Evolutionary conservation across 495 filamentous ascomycete species (phyloP).

Genomic region (Penicillium verhagenii): DNA sequence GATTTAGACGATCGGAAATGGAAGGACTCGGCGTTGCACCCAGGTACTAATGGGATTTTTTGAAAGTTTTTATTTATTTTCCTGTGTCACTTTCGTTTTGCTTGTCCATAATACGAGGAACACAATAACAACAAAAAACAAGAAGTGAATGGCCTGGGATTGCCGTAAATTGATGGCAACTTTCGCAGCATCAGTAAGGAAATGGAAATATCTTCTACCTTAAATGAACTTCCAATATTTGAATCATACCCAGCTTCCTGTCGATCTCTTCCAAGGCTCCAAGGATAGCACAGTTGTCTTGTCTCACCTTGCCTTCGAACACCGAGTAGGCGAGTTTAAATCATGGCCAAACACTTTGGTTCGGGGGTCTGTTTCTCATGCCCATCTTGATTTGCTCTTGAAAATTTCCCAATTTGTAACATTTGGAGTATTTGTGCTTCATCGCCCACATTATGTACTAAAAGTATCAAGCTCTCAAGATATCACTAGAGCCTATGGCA

Average conservation of each 20-base stretch:
- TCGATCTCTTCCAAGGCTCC: background rate
- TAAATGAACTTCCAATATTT: background rate
- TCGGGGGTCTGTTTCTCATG: background rate
- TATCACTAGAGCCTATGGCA: too few species aligned
- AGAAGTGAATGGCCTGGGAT: constrained; percentile 6
- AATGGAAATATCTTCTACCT: background rate
- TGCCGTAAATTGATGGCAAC: background rate
- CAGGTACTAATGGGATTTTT: constrained; percentile 12
- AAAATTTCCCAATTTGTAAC: too few species aligned
- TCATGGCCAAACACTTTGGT: background rate
- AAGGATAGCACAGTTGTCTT: background rate
- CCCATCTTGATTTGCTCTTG: background rate
- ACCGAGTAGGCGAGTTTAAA: background rate
- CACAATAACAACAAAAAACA: too few species aligned
- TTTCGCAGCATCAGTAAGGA: background rate
- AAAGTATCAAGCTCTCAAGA: too few species aligned
- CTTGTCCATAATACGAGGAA: constrained; percentile 4
- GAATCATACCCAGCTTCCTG: background rate
- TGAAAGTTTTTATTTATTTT: constrained; percentile 8
- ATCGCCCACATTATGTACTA: background rate
- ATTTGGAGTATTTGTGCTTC: too few species aligned
- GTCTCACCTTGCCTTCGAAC: background rate
- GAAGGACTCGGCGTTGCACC: constrained; percentile 40
- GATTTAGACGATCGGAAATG: constrained; percentile 33
- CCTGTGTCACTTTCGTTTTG: constrained; percentile 7